phyloP scores from a whole-genome alignment of 768 basidiomycete genomes.

The Macrocybe gigantea region DNA sequence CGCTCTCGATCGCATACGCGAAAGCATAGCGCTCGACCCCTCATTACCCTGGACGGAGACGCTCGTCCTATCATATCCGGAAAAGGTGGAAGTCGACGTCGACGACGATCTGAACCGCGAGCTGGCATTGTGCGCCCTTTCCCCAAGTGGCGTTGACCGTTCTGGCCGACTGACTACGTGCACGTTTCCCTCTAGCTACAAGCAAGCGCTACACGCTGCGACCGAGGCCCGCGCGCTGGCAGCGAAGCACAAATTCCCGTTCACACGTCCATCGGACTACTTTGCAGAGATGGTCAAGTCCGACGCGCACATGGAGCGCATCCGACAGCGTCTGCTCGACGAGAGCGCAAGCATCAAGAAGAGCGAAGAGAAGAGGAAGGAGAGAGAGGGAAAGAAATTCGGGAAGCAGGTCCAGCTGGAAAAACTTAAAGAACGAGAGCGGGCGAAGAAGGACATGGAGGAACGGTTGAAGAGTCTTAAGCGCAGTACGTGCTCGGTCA shows the following conservation, averaged over 20 bases:
- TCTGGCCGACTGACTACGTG: no score
- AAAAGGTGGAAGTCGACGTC: slow-evolving; percentile 70
- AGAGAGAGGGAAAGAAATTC: slow-evolving; percentile 95
- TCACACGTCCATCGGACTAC: slow-evolving; percentile 89
- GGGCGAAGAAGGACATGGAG: slow-evolving; percentile 87
- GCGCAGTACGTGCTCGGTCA: slow-evolving; percentile 56
- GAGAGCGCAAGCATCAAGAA: slow-evolving; percentile 86
- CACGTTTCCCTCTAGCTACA: slow-evolving; percentile 61
- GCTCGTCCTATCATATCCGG: slow-evolving; percentile 63
- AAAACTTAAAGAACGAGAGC: slow-evolving; percentile 86
- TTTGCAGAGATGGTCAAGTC: slow-evolving; percentile 99
- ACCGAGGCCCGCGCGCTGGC: slow-evolving; percentile 72
- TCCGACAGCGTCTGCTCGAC: slow-evolving; percentile 85
- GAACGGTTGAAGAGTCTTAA: slow-evolving; percentile 84
- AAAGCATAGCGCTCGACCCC: slow-evolving; percentile 67
- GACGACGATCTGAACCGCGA: slow-evolving; percentile 91
- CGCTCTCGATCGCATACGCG: slow-evolving; percentile 76
- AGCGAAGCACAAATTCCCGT: slow-evolving; percentile 72
- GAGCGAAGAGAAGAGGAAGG: slow-evolving; percentile 84
- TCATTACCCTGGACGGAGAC: slow-evolving; percentile 85
- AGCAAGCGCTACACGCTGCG: slow-evolving; percentile 87
- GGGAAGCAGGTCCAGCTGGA: slow-evolving; percentile 97
- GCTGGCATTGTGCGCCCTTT: slow-evolving; percentile 77
- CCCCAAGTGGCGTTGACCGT: background rate
- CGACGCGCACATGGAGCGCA: slow-evolving; percentile 96